Conservation (phyloP, 805 yeast species). For the Scheffersomyces lignosus region DNA sequence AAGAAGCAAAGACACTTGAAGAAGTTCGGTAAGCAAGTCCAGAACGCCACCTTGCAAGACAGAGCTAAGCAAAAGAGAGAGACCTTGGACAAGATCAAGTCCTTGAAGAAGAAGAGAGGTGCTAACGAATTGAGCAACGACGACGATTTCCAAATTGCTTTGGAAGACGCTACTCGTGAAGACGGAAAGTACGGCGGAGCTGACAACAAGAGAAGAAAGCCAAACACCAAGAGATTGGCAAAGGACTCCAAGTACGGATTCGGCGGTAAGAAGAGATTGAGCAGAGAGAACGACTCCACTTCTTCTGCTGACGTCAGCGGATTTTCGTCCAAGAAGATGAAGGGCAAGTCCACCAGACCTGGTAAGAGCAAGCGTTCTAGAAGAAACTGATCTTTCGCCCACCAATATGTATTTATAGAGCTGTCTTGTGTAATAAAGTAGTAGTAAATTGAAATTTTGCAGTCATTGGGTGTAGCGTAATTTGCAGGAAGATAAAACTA, state of each 20-base stretch:
- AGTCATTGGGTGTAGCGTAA: no score
- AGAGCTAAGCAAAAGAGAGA: conserved; percentile 93
- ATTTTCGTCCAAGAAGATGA: conserved; percentile 54
- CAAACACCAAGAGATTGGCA: conserved; percentile 65
- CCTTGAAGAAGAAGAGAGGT: conserved; percentile 86
- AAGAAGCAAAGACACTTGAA: conserved; percentile 91
- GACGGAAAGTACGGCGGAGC: conserved; percentile 39
- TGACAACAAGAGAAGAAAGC: conserved; percentile 53
- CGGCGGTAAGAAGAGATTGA: conserved; percentile 78
- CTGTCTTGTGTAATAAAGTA: no score
- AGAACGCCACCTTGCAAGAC: conserved; percentile 87
- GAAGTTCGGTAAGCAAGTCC: conserved; percentile 97
- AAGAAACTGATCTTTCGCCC: conserved; percentile 15
- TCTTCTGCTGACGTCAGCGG: conserved; percentile 68
- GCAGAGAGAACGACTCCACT: conserved; percentile 69
- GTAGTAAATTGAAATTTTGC: no score
- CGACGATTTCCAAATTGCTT: conserved; percentile 81
- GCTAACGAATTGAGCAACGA: conserved; percentile 68
- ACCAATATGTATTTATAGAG: neutral
- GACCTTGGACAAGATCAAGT: conserved; percentile 83
- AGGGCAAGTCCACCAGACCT: conserved; percentile 36
- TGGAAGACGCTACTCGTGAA: conserved; percentile 80
- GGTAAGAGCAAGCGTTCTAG: conserved; percentile 43
- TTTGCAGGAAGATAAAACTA: no score
- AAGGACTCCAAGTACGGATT: conserved; percentile 73